A percentile compares a stretch with the other conserved stretches of the same genome.
Conservation (phyloP, 1,139 yeast genomes). For the Yamadazyma aaseri region DNA sequence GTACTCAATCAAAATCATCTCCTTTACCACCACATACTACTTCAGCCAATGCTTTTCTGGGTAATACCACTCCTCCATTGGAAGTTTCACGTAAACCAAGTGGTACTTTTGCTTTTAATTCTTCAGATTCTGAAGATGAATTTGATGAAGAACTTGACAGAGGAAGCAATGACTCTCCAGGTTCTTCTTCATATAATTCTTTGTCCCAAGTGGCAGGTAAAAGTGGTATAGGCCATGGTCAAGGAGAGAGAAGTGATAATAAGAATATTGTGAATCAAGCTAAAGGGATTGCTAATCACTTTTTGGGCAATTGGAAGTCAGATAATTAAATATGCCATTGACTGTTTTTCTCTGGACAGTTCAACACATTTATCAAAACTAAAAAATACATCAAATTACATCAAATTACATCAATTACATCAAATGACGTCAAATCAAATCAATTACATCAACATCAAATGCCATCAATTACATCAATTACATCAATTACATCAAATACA, state of each 20-base stretch:
- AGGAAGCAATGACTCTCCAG: neutral
- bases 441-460: too few species aligned
- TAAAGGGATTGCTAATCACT: constrained; percentile 38
- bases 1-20: constrained; percentile 34
- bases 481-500: too few species aligned
- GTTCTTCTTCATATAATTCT: constrained; percentile 28
- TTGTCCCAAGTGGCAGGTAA: constrained; percentile 54
- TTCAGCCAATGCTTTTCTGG: constrained; percentile 44
- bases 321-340: constrained; percentile 14
- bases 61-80: constrained; percentile 25
- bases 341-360: too few species aligned
- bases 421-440: too few species aligned
- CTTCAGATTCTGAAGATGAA: constrained; percentile 36
- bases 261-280: constrained; percentile 38
- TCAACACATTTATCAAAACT: too few species aligned
- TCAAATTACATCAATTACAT: too few species aligned
- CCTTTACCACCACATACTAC: constrained; percentile 50
- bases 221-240: constrained; percentile 38
- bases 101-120: constrained; percentile 32
- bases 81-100: constrained; percentile 9
- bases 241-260: constrained; percentile 12
- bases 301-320: constrained; percentile 34
- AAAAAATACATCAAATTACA: too few species aligned
- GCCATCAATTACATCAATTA: too few species aligned
- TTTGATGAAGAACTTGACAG: constrained; percentile 15